Base-by-base conservation (phyloP, 257 asterid species). In the Rhazya stricta region DNA sequence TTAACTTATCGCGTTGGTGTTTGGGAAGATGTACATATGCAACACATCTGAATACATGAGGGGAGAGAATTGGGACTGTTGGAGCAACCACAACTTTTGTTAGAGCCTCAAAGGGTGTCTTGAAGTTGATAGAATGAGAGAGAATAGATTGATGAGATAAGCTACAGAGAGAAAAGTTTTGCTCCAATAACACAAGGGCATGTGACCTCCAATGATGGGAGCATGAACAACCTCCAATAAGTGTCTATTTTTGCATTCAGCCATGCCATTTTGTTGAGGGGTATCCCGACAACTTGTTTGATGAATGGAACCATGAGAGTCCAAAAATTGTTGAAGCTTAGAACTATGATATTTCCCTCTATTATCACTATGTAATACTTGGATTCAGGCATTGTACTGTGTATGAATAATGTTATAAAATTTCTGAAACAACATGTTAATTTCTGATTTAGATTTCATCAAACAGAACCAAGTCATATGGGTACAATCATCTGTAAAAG, bases 201-300 rank as follows among this genome's bases (percentile, higher is more conserved):
- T 23, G 6, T 68, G 51, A 1, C 34, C 70, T 73, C 29, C 50
- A 0, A 75, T 37, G 1, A 75, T 16, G 1, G 37, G 11, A 1
- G 81, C 72, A 4, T 43, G 4, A 27, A 58, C 43, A 3, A 72
- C 48, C 37, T 76, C 72, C 6, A 76, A 9, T 0, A 80, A 8
- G 23, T 80, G 69, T 0, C 54, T 37, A 56, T 57, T 72, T 50
- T 67, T 77, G 2, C 61, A 0, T 2, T 79, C 41, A 0, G 69
- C 76, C 2, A 81, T 73, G 1, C 74, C 41, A 73, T 79, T 79
- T 5, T 74, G 41, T 48, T 74, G n/a, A 30, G 73, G 68, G n/a
- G 73, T 71, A 0, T 51, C 1, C 1, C 66, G 36, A 18, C 67
- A 70, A 39, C 74, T 76, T 0, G 65, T 71, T n/a, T 75, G 78